A percentile compares a stretch with the other conserved stretches of the same genome.
phyloP scores from a whole-genome alignment of 2,329 filamentous ascomycete genomes.

The Parastagonospora nodorum region DNA sequence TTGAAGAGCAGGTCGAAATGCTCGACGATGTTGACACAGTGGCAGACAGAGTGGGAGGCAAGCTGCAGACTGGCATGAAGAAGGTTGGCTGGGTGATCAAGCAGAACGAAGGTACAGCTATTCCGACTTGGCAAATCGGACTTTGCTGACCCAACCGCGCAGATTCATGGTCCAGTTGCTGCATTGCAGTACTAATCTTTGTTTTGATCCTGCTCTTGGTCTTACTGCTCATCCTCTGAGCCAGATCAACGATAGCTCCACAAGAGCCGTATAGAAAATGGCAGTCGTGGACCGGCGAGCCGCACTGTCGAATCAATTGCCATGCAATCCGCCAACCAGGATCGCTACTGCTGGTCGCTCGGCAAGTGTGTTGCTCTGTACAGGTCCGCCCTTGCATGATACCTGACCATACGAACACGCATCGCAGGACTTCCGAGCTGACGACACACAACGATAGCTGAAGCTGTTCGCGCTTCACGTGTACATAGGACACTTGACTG shows the following conservation, averaged over 20 bases:
- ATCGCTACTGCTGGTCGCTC: constrained; percentile 17
- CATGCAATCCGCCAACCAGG: constrained; percentile 46
- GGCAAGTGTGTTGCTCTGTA: constrained; percentile 23
- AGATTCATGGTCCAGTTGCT: constrained; percentile 82
- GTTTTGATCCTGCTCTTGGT: constrained; percentile 86
- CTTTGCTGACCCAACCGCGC: constrained; percentile 10
- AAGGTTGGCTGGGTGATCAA: constrained; percentile 84
- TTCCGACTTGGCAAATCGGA: neutral
- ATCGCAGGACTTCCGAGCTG: neutral
- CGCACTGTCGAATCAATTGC: constrained; percentile 28
- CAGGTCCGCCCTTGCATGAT: constrained; percentile 16
- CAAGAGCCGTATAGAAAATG: constrained; percentile 30
- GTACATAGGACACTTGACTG: too few relatives aligned
- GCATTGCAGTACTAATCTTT: constrained; percentile 85
- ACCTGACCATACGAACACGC: neutral
- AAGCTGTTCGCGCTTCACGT: neutral
- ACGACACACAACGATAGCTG: neutral
- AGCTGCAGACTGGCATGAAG: constrained; percentile 83
- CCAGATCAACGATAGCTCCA: neutral
- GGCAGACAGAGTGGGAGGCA: constrained; percentile 84
- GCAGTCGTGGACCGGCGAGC: too few relatives aligned
- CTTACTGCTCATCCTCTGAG: constrained; percentile 70
- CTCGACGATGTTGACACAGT: constrained; percentile 82
- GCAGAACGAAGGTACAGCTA: constrained; percentile 77
- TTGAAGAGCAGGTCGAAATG: constrained; percentile 93